Conservation (phyloP, 1,139 yeast genomes). For the Suhomyces guaymorum region DNA sequence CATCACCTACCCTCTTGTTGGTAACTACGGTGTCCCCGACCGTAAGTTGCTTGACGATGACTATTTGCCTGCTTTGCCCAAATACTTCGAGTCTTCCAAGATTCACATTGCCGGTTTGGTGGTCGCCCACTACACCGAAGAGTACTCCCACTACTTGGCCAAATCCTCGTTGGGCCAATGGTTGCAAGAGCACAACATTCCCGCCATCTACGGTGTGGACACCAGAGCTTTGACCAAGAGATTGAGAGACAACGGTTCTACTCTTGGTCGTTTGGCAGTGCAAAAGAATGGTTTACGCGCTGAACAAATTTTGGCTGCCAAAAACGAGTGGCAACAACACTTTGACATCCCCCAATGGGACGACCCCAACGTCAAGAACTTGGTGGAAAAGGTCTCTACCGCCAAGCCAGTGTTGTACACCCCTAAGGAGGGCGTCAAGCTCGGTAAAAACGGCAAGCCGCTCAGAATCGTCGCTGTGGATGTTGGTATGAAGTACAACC, state of each 20-base stretch:
- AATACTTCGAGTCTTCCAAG: slow-evolving; percentile 85
- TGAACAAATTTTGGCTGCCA: slow-evolving; percentile 37
- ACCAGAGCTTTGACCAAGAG: slow-evolving; percentile 93
- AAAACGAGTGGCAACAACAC: slow-evolving; percentile 54
- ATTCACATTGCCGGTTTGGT: slow-evolving; percentile 97
- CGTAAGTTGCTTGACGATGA: slow-evolving; percentile 72
- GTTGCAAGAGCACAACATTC: slow-evolving; percentile 88
- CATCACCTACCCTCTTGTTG: slow-evolving; percentile 94
- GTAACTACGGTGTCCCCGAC: slow-evolving; percentile 99
- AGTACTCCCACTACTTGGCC: slow-evolving; percentile 92
- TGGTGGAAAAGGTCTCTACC: slow-evolving; percentile 88
- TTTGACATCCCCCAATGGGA: slow-evolving; percentile 85
- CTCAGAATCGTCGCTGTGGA: slow-evolving; percentile 88
- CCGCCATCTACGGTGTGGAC: slow-evolving; percentile 97
- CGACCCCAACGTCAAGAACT: slow-evolving; percentile 88
- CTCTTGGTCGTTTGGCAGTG: slow-evolving; percentile 79
- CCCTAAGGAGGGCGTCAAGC: slow-evolving; percentile 48
- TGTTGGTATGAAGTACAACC: slow-evolving; percentile 98
- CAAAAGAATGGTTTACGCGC: slow-evolving; percentile 50
- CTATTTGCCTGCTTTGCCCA: slow-evolving; percentile 73
- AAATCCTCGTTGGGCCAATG: slow-evolving; percentile 89
- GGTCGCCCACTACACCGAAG: slow-evolving; percentile 96
- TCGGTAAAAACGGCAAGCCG: slow-evolving; percentile 70
- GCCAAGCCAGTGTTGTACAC: slow-evolving; percentile 73
- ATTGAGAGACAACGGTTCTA: slow-evolving; percentile 89